Evolutionary conservation across 2,329 filamentous ascomycete genomes (phyloP).

Genomic region (Epichloe sylvatica): DNA sequence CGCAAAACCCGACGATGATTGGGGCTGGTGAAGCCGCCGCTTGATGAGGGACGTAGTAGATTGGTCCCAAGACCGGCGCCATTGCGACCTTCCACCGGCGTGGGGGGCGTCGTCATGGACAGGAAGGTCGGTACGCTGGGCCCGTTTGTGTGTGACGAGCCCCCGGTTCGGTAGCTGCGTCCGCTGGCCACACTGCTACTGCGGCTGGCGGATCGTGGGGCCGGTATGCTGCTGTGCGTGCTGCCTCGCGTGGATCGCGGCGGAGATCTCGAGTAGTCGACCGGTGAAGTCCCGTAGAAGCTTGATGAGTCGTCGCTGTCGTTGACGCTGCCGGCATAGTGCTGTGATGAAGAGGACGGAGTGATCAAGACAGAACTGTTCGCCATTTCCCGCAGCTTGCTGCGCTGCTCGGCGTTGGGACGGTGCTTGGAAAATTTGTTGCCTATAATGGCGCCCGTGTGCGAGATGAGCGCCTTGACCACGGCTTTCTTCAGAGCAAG

Average conservation of each 20-base stretch:
- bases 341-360: slow-evolving; percentile 22
- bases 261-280: slow-evolving; percentile 46
- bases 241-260: slow-evolving; percentile 37
- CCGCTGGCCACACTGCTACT: slow-evolving; percentile 39
- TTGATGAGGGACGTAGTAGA: slow-evolving; percentile 19
- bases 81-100: slow-evolving; percentile 20
- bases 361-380: slow-evolving; percentile 53
- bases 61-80: slow-evolving; percentile 16
- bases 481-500: slow-evolving; percentile 89
- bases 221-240: slow-evolving; percentile 33
- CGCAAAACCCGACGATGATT: slow-evolving; percentile 9
- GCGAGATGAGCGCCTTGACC: slow-evolving; percentile 83
- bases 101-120: slow-evolving; percentile 34
- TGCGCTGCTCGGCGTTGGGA: slow-evolving; percentile 65
- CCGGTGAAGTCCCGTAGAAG: slow-evolving; percentile 35
- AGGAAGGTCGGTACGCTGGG: slow-evolving; percentile 26
- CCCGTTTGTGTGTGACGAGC: slow-evolving; percentile 12
- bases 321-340: slow-evolving; percentile 29
- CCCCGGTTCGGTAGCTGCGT: slow-evolving; percentile 26
- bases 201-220: slow-evolving; percentile 32
- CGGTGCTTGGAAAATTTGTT: slow-evolving; percentile 92
- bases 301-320: slow-evolving; percentile 45
- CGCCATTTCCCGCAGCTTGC: slow-evolving; percentile 69
- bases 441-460: slow-evolving; percentile 89
- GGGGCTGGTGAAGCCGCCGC: slow-evolving; percentile 15